Evolutionary conservation across 345 rosid species (phyloP).

Genomic region (Corymbia maculata): DNA sequence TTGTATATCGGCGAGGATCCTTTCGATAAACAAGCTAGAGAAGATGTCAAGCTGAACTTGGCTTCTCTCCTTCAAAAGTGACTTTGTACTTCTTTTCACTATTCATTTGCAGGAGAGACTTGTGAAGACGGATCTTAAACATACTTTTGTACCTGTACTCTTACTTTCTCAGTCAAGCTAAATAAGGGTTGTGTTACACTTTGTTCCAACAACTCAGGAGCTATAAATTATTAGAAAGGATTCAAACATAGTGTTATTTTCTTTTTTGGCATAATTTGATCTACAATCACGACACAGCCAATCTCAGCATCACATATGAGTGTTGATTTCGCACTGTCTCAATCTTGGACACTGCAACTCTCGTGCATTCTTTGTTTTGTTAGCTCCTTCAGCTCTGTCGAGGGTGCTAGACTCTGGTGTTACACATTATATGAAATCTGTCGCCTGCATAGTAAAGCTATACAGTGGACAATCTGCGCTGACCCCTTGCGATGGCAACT

Average conservation of each 20-base stretch:
- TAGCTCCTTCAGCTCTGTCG: neutral
- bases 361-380: neutral
- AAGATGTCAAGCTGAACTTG: slow-evolving; percentile 48
- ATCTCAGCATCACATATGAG: neutral
- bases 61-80: slow-evolving; percentile 27
- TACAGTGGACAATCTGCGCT: neutral
- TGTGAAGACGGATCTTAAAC: neutral
- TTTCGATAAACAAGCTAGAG: slow-evolving; percentile 63
- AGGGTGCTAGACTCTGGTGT: neutral
- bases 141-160: neutral
- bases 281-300: neutral
- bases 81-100: neutral
- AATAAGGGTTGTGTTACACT: neutral
- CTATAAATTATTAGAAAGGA: neutral
- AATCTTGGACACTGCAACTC: neutral
- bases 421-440: neutral
- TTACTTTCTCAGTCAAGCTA: neutral
- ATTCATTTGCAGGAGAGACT: neutral
- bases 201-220: neutral
- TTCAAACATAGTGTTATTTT: neutral
- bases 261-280: neutral
- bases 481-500: neutral
- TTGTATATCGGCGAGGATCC: slow-evolving; percentile 79
- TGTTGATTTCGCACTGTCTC: neutral
- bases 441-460: neutral